Percentiles rank a stretch among this genome's conserved stretches.
phyloP scores from a whole-genome alignment of 1,284 basidiomycete species.

The Gastroboletus turbinatus region DNA sequence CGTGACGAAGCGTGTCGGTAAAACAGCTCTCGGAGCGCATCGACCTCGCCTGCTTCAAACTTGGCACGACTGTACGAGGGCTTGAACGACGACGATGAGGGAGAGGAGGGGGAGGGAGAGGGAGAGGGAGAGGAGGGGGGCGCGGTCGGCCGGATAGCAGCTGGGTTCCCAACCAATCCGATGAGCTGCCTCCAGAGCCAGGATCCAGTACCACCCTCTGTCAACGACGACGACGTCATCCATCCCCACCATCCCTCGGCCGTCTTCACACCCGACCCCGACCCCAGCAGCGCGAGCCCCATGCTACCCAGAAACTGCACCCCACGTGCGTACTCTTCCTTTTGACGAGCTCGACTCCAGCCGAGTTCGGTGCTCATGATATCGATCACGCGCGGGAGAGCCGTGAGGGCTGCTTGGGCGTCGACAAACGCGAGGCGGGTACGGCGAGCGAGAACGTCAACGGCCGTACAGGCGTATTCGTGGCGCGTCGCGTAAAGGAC shows the following conservation, averaged over 20 bases:
- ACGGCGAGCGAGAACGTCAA: conserved; percentile 91
- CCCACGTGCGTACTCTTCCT: conserved; percentile 59
- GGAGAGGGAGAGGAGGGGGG: neutral
- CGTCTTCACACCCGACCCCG: conserved; percentile 18
- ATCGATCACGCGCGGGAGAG: conserved; percentile 85
- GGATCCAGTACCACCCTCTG: conserved; percentile 24
- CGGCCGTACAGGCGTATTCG: conserved; percentile 90
- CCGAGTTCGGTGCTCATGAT: conserved; percentile 88
- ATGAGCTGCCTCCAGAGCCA: conserved; percentile 23
- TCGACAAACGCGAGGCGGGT: conserved; percentile 93
- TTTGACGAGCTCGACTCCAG: conserved; percentile 66
- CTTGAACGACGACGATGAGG: conserved; percentile 25
- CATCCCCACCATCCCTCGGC: neutral
- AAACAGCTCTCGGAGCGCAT: conserved; percentile 60
- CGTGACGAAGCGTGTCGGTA: conserved; percentile 34
- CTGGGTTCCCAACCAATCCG: conserved; percentile 10
- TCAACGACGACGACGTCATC: neutral
- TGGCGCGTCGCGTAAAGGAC: conserved; percentile 86
- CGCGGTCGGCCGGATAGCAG: conserved; percentile 27
- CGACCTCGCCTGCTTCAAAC: conserved; percentile 72
- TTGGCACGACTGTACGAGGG: conserved; percentile 51
- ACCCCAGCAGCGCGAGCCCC: conserved; percentile 56
- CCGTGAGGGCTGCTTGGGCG: conserved; percentile 81
- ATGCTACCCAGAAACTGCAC: conserved; percentile 73
- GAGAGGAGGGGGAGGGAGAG: neutral